These are phyloP conservation scores for Yamadazyma olivae DNA, from an alignment of 805 yeast species.

Conservation along the genomic window DNA sequence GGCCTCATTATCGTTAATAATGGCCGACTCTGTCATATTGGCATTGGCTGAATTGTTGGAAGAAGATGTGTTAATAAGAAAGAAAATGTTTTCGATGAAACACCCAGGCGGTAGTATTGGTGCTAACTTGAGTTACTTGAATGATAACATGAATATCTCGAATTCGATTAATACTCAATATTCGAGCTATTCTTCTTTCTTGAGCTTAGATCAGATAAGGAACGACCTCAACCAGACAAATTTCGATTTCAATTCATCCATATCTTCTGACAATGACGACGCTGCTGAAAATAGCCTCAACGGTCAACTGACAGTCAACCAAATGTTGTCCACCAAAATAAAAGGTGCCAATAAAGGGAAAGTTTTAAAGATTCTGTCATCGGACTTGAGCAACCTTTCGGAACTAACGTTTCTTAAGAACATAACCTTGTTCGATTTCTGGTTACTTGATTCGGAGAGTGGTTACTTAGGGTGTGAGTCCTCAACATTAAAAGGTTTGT, in stretches of 20 bases:
- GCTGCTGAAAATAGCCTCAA: too few species aligned
- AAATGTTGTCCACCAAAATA: background rate
- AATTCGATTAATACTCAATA: constrained; percentile 6
- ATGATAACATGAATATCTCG: constrained; percentile 18
- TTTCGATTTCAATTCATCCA: constrained; percentile 10
- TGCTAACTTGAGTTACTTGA: constrained; percentile 33
- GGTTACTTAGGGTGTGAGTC: constrained; percentile 2
- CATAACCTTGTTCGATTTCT: constrained; percentile 32
- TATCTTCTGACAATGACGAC: constrained; percentile 22
- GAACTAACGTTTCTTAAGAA: constrained; percentile 35
- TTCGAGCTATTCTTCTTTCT: constrained; percentile 13
- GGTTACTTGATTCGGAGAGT: constrained; percentile 14
- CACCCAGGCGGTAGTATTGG: constrained; percentile 97
- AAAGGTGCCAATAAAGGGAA: constrained; percentile 3
- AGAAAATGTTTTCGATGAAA: constrained; percentile 57
- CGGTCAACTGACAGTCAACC: too few species aligned
- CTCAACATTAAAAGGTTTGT: background rate
- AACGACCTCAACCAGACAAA: constrained; percentile 2
- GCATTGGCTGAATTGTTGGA: constrained; percentile 69
- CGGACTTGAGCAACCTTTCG: constrained; percentile 11
- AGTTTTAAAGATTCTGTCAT: constrained; percentile 16
- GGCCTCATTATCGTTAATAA: constrained; percentile 69
- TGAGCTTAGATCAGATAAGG: constrained; percentile 15
- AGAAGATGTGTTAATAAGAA: constrained; percentile 51
- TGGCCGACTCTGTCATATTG: constrained; percentile 76